Percentiles rank a stretch among this genome's conserved stretches.
Conservation (phyloP, 176 grass and related monocot genomes). For the Bothriochloa decipiens region DNA sequence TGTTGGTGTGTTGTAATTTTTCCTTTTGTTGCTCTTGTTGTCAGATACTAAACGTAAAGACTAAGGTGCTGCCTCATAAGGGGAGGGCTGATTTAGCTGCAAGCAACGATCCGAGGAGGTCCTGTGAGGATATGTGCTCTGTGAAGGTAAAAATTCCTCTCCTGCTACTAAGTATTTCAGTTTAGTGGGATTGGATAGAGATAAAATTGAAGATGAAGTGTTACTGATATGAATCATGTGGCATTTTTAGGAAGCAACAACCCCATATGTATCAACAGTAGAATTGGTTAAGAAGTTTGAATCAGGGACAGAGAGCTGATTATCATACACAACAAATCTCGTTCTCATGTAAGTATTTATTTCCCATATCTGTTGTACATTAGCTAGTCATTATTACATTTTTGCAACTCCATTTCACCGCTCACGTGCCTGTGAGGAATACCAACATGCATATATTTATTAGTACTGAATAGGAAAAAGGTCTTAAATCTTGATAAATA, state of each 20-base stretch:
- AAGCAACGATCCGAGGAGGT: constrained; percentile 35
- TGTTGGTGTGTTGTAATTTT: neutral
- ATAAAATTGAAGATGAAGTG: constrained; percentile 8
- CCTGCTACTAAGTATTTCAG: neutral
- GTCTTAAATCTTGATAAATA: neutral
- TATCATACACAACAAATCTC: constrained; percentile 46
- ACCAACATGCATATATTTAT: constrained; percentile 9
- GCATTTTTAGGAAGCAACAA: constrained; percentile 52
- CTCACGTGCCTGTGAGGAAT: neutral
- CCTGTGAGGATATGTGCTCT: constrained; percentile 10
- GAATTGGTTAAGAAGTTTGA: constrained; percentile 93
- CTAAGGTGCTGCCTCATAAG: constrained; percentile 67
- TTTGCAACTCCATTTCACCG: neutral
- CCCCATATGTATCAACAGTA: constrained; percentile 72
- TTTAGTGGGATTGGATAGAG: neutral
- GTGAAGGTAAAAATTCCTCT: constrained; percentile 57
- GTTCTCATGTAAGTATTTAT: constrained; percentile 59
- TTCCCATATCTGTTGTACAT: constrained; percentile 14
- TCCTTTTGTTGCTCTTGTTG: constrained; percentile 10
- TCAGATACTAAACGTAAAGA: constrained; percentile 88
- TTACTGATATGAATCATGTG: constrained; percentile 20
- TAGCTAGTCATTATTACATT: neutral
- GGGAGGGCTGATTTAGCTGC: constrained; percentile 48
- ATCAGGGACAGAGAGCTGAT: constrained; percentile 73
- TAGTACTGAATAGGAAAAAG: constrained; percentile 23